Evolutionary conservation across 441 rosid species (phyloP), one percentile per base, ranked within the genome.

Genomic region (Kokia cookei): DNA sequence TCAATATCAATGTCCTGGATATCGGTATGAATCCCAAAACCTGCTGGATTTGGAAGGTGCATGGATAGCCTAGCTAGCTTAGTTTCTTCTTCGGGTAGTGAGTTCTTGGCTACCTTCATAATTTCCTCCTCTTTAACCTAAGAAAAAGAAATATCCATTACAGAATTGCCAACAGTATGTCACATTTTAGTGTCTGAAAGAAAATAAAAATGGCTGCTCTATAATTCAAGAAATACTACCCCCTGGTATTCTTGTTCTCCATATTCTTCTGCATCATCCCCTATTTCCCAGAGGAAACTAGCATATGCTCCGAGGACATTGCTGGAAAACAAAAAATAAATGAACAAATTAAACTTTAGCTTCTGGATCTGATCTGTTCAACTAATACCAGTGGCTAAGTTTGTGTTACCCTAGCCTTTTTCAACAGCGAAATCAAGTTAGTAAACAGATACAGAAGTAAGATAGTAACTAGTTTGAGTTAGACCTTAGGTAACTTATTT

Each of bases 241-340:
- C 86, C 65, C 37, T 22, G 24, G 19, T 74, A 53, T 70, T 77
- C 77, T 65, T 66, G 59, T 74, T 69, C 29, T 12, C 1, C 55
- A 26, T 80, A 79, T 45, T 76, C 83, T 42, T 78, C 86, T 26
- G 63, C 85, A 8, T 81, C 87, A 54, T 79, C 88, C 15, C 78
- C 91, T 63, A 85, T 26, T 80, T 90, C 96, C 99, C 99, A 94
- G 58, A 91, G 89, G 79, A 91, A 91, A 80, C 87, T 82, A 12
- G 97, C 97, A 85, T 92, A 89, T 72, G 96, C 97, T 2, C 87
- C 98, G 73, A 90, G 86, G 82, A 92, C 79, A 75, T 86, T 35
- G 78, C 98, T 94, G 82, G 81, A 76, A 83, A 83, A 77, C 32
- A n/a, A 32, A 74, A 17, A 29, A 3, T 40, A 19, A 62, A 74